Evolutionary conservation across 805 yeast species (phyloP), one percentile per base, ranked within the genome.

Genomic region (Candida patagonica): DNA sequence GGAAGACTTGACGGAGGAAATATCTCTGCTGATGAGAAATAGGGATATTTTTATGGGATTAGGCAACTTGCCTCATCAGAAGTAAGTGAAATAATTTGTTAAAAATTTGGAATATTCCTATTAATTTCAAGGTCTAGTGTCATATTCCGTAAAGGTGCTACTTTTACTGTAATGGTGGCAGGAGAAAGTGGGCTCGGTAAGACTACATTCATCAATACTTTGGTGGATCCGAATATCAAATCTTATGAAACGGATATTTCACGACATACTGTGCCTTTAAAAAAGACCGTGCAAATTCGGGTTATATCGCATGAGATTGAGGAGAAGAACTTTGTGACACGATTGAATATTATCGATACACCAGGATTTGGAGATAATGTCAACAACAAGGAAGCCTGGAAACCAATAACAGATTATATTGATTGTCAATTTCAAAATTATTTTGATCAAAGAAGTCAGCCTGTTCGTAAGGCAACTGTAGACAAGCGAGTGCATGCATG

Each of bases 381-480:
- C 48, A 81, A 87, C 66, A 88, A 87, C 63, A 73, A 71, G 54
- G 80, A 81, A 57, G 71, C 92, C 33, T 86, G 95, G 94, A 80
- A 78, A 44, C 86, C 95, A 27, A 74, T 86, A 50, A 69, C 82
- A 45, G 94, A 85, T 59, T 88, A 85, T 60, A 76, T 88, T 47
- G 95, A 87, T 60, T 94, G 85, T 57, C 96, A 87, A 65, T 92
- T 84, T 56, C 87, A 80, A 54, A 71, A 81, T 17, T 86, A 65
- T 59, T 81, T 87, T 89, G 82, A 81, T 59, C 95, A 84, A 60
- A 95, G 87, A 57, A 89, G 86, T 56, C 97, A 88, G 64, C 97
- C 97, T 25, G 61, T 59, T 38, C 76, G 97, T 60, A 43, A 39
- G 2, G 27, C 37, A 33, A 35, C 57, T 8, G 63, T 63, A 30